These are phyloP conservation scores for Komagataea norvegica DNA, from an alignment of 1,139 yeast species.

Conservation along the genomic window DNA sequence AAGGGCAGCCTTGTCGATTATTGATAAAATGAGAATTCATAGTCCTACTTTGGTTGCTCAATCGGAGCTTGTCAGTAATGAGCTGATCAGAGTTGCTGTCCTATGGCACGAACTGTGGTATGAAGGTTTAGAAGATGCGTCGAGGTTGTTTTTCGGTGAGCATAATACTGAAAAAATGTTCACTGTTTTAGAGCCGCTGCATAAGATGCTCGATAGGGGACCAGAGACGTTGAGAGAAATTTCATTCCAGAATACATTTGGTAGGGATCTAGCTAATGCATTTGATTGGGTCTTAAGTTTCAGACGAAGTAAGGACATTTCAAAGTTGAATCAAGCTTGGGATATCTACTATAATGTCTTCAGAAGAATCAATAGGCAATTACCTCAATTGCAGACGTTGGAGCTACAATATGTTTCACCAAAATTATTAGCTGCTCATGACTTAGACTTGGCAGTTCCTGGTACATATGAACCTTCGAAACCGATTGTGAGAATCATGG, in stretches of 20 bases:
- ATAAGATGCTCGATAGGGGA: slow-evolving; percentile 74
- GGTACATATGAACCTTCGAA: slow-evolving; percentile 89
- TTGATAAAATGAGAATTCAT: slow-evolving; percentile 88
- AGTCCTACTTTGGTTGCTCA: slow-evolving; percentile 83
- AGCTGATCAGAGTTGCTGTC: slow-evolving; percentile 89
- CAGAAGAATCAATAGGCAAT: slow-evolving; percentile 82
- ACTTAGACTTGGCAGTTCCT: slow-evolving; percentile 86
- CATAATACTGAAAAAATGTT: slow-evolving; percentile 94
- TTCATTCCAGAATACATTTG: slow-evolving; percentile 90
- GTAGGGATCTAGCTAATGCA: slow-evolving; percentile 89
- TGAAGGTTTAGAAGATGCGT: slow-evolving; percentile 96
- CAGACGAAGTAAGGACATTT: slow-evolving; percentile 77
- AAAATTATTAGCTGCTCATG: slow-evolving; percentile 68
- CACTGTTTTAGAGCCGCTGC: slow-evolving; percentile 84
- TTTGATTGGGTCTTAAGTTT: slow-evolving; percentile 89
- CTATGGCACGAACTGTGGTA: slow-evolving; percentile 99
- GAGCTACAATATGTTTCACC: slow-evolving; percentile 95
- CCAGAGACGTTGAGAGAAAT: slow-evolving; percentile 93
- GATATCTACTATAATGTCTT: slow-evolving; percentile 92
- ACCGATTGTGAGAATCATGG: slow-evolving; percentile 65
- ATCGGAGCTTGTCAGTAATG: slow-evolving; percentile 90
- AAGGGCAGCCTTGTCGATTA: slow-evolving; percentile 84
- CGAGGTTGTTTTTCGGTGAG: slow-evolving; percentile 88
- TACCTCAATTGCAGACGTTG: slow-evolving; percentile 80
- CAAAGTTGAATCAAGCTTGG: slow-evolving; percentile 96